Base-by-base conservation (phyloP, 2,329 filamentous ascomycete genomes). In the Beauveria bassiana region DNA sequence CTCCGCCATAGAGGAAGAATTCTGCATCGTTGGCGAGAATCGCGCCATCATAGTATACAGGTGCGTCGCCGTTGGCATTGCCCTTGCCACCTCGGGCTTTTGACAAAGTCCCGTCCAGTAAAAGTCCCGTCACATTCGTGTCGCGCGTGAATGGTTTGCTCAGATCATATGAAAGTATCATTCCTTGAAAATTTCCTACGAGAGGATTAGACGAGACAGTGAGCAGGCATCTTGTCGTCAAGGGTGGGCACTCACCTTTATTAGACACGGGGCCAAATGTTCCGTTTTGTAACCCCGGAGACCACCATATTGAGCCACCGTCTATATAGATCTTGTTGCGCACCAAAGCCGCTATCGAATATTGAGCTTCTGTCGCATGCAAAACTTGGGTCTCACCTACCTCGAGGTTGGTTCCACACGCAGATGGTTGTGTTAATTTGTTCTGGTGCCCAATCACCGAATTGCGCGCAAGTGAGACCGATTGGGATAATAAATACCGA, bases 241-340 rank as follows among this genome's bases (percentile, higher is more conserved):
- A 20, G 1, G 16, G 20, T 3, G 28, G 2, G 3, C 3, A 22
- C 55, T 18, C 70, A 85, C 84, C 71, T 65, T 82, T 77, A 28
- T 65, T 64, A 8, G 62, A 62, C 0, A 71, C 64, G 1, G 53
- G 1, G 0, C 67, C 71, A 49, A 66, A 66, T 6, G 67, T 64
- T 3, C 81, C 83, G 66, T 83, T 75, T 2, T 74, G 70, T 56
- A 82, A 66, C 12, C 79, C 79, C 3, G 78, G 77, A 40, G 73
- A 64, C 84, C 86, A 88, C 63, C 64, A 77, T 12, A 87, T 70
- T 47, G 69, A 64, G 3, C 87, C 87, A 43, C 87, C 87, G 69
- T 90, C 86, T 24, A 90, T 70, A 68, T 87, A 89, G 18, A 88
- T 73, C 2, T 80, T 85, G 66, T 89, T 85, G 47, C 80, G 79